phyloP scores from a whole-genome alignment of 805 yeast species.

The Komagataella mondaviorum region DNA sequence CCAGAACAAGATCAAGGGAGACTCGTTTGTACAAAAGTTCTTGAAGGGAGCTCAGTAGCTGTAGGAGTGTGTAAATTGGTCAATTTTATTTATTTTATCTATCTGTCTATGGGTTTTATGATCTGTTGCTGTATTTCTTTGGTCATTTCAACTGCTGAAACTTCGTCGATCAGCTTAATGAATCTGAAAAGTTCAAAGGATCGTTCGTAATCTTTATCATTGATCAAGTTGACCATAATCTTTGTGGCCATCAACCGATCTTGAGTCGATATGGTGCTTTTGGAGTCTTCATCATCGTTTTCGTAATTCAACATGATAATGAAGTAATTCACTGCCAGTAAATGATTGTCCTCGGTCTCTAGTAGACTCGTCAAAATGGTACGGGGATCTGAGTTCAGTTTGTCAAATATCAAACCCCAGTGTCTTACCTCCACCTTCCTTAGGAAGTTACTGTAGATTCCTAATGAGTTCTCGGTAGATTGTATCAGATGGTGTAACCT shows the following conservation, averaged over 20 bases:
- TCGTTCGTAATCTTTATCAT: constrained; percentile 32
- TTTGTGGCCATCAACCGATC: constrained; percentile 28
- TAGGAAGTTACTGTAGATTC: constrained; percentile 35
- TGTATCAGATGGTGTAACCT: constrained; percentile 17
- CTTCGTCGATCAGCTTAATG: constrained; percentile 31
- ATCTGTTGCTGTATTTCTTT: constrained; percentile 9
- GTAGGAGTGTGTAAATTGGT: not conserved
- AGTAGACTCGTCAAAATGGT: constrained; percentile 26
- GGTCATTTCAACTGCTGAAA: constrained; percentile 22
- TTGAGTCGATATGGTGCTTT: constrained; percentile 8
- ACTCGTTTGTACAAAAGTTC: constrained; percentile 61
- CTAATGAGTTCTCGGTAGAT: constrained; percentile 16
- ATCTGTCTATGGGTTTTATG: not conserved
- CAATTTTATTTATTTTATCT: not conserved
- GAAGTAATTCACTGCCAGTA: constrained; percentile 35
- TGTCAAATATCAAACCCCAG: constrained; percentile 34
- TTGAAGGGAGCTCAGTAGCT: constrained; percentile 37
- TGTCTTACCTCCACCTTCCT: constrained; percentile 38
- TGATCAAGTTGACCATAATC: constrained; percentile 27
- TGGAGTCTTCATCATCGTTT: constrained; percentile 17
- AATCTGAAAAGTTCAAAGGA: constrained; percentile 42
- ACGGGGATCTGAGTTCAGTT: constrained; percentile 28
- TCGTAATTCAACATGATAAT: constrained; percentile 39
- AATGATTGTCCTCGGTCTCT: constrained; percentile 23
- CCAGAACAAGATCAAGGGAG: constrained; percentile 39